phyloP scores from a whole-genome alignment of 176 grass and related monocot genomes.

The Calamus simplicifolius region DNA sequence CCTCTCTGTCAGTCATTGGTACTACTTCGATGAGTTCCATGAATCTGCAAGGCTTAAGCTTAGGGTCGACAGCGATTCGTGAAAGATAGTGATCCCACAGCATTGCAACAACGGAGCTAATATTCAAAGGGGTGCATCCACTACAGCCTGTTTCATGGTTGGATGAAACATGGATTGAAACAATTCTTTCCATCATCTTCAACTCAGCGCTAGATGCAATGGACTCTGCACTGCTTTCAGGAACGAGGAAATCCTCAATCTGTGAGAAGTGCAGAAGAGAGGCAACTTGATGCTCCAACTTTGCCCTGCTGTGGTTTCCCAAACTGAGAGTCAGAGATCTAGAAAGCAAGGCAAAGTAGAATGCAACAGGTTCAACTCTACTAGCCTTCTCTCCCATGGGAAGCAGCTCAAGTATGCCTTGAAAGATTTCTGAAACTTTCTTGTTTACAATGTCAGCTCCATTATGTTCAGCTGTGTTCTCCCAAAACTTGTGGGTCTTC shows the following conservation, averaged over 20 bases:
- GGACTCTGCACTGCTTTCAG: conserved; percentile 23
- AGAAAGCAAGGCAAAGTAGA: conserved; percentile 79
- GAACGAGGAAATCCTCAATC: conserved; percentile 68
- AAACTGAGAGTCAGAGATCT: conserved; percentile 60
- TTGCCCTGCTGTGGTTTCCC: conserved; percentile 24
- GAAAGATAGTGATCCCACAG: conserved; percentile 69
- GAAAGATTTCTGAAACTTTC: conserved; percentile 43
- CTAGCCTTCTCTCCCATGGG: conserved; percentile 24
- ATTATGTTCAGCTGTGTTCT: conserved; percentile 38
- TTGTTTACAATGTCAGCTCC: conserved; percentile 46
- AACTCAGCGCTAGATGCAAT: conserved; percentile 35
- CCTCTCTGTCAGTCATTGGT: conserved; percentile 40
- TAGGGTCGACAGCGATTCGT: conserved; percentile 37
- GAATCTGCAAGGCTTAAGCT: conserved; percentile 37
- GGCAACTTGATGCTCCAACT: conserved; percentile 32
- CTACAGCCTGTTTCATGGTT: conserved; percentile 12
- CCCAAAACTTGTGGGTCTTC: conserved; percentile 94
- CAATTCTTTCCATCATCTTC: conserved; percentile 50
- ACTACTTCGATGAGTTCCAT: conserved; percentile 45
- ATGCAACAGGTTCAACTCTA: conserved; percentile 40
- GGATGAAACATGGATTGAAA: conserved; percentile 29
- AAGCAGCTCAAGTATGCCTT: conserved; percentile 59
- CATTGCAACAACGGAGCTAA: conserved; percentile 36
- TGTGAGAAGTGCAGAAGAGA: conserved; percentile 51
- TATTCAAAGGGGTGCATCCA: conserved; percentile 6